Conservation (phyloP, 257 asterid species). For the Salvia splendens region DNA sequence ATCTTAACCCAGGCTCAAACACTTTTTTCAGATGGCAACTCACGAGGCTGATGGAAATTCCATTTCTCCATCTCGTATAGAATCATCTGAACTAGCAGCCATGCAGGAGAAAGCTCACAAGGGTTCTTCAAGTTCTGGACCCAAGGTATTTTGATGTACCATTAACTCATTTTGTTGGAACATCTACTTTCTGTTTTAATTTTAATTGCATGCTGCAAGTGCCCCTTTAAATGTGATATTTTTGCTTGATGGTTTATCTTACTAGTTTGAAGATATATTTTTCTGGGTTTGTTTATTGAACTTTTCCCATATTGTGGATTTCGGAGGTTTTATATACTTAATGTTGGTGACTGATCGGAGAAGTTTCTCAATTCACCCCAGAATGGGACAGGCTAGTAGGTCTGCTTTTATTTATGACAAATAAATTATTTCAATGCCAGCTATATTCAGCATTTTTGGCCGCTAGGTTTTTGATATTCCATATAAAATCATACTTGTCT, state of each 20-base stretch:
- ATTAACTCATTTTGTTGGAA: not conserved
- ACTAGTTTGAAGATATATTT: no score
- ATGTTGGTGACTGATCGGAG: not conserved
- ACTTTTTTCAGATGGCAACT: slow-evolving; percentile 36
- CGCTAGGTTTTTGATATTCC: not conserved
- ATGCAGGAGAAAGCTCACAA: slow-evolving; percentile 38
- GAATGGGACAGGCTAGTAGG: no score
- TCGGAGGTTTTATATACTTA: no score
- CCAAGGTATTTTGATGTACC: slow-evolving; percentile 40
- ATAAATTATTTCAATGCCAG: no score
- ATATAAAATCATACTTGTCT: not conserved
- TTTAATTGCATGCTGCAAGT: slow-evolving; percentile 11
- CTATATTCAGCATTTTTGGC: not conserved
- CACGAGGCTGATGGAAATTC: slow-evolving; percentile 44
- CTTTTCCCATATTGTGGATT: not conserved
- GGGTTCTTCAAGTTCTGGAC: slow-evolving; percentile 36
- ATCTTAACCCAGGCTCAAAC: not conserved
- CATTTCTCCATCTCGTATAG: slow-evolving; percentile 39
- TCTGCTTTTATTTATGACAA: no score
- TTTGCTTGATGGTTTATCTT: not conserved
- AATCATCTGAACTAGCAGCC: slow-evolving; percentile 40
- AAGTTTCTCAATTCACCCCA: not conserved
- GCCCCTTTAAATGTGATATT: not conserved
- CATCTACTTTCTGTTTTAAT: not conserved
- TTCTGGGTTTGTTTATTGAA: not conserved